Percentiles rank a stretch among this genome's conserved stretches.
phyloP scores from a whole-genome alignment of 2,329 filamentous ascomycete species.

The Epichloe uncinata region DNA sequence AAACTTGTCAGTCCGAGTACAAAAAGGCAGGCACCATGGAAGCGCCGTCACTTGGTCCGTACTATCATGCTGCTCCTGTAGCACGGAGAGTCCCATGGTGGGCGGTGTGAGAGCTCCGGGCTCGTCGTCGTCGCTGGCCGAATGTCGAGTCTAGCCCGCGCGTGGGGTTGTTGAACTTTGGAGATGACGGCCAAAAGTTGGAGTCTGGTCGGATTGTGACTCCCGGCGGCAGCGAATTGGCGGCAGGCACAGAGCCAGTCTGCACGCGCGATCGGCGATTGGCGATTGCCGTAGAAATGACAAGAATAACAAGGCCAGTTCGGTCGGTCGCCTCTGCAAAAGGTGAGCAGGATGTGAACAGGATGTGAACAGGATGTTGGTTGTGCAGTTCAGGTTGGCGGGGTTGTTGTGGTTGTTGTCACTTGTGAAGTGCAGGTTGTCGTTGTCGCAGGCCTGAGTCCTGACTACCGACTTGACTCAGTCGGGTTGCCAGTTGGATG shows the following conservation, averaged over 20 bases:
- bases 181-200: background rate
- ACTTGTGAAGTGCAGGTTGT: background rate
- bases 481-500: background rate
- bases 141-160: background rate
- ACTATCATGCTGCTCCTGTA: constrained; percentile 61
- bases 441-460: too few relatives aligned
- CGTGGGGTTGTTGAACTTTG: background rate
- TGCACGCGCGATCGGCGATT: background rate
- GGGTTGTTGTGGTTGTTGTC: background rate
- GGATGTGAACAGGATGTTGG: background rate
- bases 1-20: background rate
- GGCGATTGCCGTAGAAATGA: background rate
- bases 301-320: background rate
- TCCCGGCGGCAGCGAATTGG: background rate
- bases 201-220: background rate
- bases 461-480: background rate
- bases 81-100: constrained; percentile 72
- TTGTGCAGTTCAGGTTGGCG: background rate
- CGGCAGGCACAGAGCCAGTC: background rate
- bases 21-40: background rate
- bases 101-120: constrained; percentile 14
- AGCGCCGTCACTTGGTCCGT: background rate
- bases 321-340: too few relatives aligned
- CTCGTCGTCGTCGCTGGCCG: background rate
- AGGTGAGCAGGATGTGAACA: background rate